A percentile compares a stretch with the other conserved stretches of the same genome.
These are phyloP conservation scores for Ailanthus altissimus DNA, from an alignment of 345 rosid species.

Conservation along the genomic window DNA sequence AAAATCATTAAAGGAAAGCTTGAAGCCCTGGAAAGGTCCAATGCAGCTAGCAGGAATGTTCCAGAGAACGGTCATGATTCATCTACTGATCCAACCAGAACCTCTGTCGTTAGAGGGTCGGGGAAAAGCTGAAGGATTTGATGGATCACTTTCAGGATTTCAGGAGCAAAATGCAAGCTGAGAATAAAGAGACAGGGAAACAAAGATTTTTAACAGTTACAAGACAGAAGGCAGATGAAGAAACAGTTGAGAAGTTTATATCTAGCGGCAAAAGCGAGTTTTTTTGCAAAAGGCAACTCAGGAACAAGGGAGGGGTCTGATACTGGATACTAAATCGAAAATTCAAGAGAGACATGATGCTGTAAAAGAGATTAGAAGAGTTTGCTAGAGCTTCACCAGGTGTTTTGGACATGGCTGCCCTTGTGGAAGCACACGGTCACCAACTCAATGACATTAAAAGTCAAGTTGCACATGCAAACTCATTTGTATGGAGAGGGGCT, in stretches of 20 bases:
- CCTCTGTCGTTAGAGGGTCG: slow-evolving; percentile 69
- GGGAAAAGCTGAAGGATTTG: slow-evolving; percentile 73
- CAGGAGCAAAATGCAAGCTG: slow-evolving; percentile 53
- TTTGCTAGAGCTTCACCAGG: slow-evolving; percentile 75
- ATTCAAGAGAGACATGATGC: slow-evolving; percentile 88
- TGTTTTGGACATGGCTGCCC: slow-evolving; percentile 86
- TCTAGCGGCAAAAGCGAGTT: slow-evolving; percentile 85
- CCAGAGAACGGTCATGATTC: slow-evolving; percentile 87
- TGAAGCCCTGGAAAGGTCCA: slow-evolving; percentile 66
- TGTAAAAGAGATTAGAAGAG: slow-evolving; percentile 90
- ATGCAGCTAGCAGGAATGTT: slow-evolving; percentile 51
- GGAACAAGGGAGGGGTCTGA: slow-evolving; percentile 86
- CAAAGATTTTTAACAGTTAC: slow-evolving; percentile 82
- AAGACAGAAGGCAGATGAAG: slow-evolving; percentile 69
- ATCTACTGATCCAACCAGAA: slow-evolving; percentile 76
- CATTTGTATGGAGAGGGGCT: slow-evolving; percentile 72
- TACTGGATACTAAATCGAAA: slow-evolving; percentile 76
- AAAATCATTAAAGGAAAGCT: slow-evolving; percentile 71
- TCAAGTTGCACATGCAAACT: slow-evolving; percentile 77
- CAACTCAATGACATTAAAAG: slow-evolving; percentile 84
- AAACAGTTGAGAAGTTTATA: slow-evolving; percentile 75
- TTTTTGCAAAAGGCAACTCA: slow-evolving; percentile 84
- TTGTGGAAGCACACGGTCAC: slow-evolving; percentile 84
- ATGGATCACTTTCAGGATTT: slow-evolving; percentile 76
- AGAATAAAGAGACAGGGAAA: slow-evolving; percentile 75